Percentiles rank a stretch among this genome's conserved stretches.
Evolutionary conservation across 495 filamentous ascomycete species (phyloP).

Genomic region (Neurospora discreta): DNA sequence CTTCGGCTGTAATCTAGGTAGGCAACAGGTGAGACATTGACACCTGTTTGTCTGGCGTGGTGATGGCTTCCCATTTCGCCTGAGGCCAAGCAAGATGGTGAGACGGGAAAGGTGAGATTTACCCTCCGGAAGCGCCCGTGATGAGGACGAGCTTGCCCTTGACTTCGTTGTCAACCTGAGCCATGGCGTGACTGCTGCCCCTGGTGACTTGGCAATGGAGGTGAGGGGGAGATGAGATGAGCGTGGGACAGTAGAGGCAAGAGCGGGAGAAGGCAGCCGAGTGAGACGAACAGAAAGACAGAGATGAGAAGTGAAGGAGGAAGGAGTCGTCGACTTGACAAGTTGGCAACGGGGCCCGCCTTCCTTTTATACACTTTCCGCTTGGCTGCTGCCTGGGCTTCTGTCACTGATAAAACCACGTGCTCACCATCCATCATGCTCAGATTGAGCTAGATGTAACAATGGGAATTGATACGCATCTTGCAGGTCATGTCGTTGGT

Average conservation of each 20-base stretch:
- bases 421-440: background rate
- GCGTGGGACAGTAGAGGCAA: background rate
- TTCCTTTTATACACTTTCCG: background rate
- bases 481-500: background rate
- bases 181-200: constrained; percentile 5
- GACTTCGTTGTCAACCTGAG: constrained; percentile 38
- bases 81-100: background rate
- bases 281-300: background rate
- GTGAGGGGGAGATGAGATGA: background rate
- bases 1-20: background rate
- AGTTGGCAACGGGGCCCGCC: background rate
- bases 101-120: constrained; percentile 10
- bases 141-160: constrained; percentile 49
- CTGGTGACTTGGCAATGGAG: background rate
- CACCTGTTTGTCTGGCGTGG: background rate
- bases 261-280: background rate
- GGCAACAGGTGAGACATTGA: background rate
- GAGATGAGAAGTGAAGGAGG: background rate
- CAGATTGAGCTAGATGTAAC: background rate
- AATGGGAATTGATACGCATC: background rate
- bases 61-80: background rate
- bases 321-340: background rate
- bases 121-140: constrained; percentile 58
- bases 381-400: background rate
- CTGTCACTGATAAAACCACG: background rate